phyloP scores from a whole-genome alignment of 192 early-diverging fungal genomes.

The Umbelopsis vinacea region DNA sequence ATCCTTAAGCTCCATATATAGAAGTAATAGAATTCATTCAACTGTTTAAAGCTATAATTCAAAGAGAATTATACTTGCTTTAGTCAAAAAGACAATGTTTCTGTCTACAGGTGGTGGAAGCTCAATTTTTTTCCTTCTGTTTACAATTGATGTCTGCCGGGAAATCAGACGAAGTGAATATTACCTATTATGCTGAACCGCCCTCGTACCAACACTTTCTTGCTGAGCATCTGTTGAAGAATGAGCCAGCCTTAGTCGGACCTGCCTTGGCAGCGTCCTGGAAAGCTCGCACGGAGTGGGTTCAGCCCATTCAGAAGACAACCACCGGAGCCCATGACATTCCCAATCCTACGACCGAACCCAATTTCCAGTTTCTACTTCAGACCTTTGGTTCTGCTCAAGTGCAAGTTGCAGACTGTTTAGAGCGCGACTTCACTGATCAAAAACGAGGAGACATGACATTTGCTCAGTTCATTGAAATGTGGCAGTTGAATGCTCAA shows the following conservation, averaged over 20 bases:
- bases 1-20: background rate
- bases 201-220: slow-evolving; percentile 49
- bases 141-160: background rate
- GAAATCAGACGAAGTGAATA: background rate
- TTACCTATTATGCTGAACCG: slow-evolving; percentile 41
- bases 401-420: slow-evolving; percentile 69
- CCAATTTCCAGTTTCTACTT: slow-evolving; percentile 49
- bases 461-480: slow-evolving; percentile 56
- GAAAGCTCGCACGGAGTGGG: slow-evolving; percentile 65
- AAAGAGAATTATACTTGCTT: no score
- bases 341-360: slow-evolving; percentile 26
- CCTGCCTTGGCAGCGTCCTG: slow-evolving; percentile 51
- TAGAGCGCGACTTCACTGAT: slow-evolving; percentile 61
- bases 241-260: slow-evolving; percentile 57
- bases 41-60: background rate
- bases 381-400: slow-evolving; percentile 40
- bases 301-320: slow-evolving; percentile 22
- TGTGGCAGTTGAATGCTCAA: slow-evolving; percentile 44
- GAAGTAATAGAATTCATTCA: background rate
- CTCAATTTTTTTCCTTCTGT: no score
- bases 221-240: slow-evolving; percentile 45
- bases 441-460: slow-evolving; percentile 62
- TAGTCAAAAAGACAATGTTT: no score
- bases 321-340: slow-evolving; percentile 8
- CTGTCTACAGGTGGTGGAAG: no score